phyloP scores from a whole-genome alignment of 805 yeast genomes.

The Lachancea kluyveri region DNA sequence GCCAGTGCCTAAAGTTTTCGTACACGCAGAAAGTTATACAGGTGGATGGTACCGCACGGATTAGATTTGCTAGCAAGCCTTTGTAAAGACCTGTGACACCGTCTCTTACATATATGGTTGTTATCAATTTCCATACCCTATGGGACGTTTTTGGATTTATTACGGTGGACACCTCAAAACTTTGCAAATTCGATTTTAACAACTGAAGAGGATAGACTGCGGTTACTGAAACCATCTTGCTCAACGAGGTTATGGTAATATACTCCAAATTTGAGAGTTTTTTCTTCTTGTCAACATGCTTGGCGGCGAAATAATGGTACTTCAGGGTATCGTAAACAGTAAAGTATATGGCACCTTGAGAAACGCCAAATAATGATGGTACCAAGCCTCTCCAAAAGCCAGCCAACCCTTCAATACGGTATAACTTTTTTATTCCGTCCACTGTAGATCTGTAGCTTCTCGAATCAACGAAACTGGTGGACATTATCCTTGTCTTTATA shows the following conservation, averaged over 20 bases:
- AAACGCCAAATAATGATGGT: slow-evolving; percentile 74
- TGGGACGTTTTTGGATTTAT: slow-evolving; percentile 16
- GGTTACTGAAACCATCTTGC: slow-evolving; percentile 64
- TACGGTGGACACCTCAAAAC: slow-evolving; percentile 27
- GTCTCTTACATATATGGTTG: slow-evolving; percentile 39
- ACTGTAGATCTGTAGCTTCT: slow-evolving; percentile 43
- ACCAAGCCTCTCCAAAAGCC: slow-evolving; percentile 69
- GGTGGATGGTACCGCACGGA: slow-evolving; percentile 88
- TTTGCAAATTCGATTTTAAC: slow-evolving; percentile 69
- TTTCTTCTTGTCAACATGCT: slow-evolving; percentile 9
- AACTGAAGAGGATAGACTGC: slow-evolving; percentile 82
- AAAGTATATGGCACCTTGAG: slow-evolving; percentile 86
- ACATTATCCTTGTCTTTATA: slow-evolving; percentile 79
- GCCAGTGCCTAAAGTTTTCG: slow-evolving; percentile 46
- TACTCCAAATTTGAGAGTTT: slow-evolving; percentile 49
- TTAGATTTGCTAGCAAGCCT: slow-evolving; percentile 71
- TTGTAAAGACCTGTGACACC: slow-evolving; percentile 72
- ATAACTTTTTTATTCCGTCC: slow-evolving; percentile 49
- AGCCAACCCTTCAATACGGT: slow-evolving; percentile 47
- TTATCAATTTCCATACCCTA: slow-evolving; percentile 30
- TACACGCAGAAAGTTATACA: slow-evolving; percentile 84
- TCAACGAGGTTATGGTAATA: slow-evolving; percentile 55
- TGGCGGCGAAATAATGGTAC: slow-evolving; percentile 25
- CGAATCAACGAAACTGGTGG: slow-evolving; percentile 30
- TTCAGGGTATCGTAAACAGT: slow-evolving; percentile 79